Evolutionary conservation across 306 rosid genomes (phyloP).

Genomic region (Vigna unguiculata): DNA sequence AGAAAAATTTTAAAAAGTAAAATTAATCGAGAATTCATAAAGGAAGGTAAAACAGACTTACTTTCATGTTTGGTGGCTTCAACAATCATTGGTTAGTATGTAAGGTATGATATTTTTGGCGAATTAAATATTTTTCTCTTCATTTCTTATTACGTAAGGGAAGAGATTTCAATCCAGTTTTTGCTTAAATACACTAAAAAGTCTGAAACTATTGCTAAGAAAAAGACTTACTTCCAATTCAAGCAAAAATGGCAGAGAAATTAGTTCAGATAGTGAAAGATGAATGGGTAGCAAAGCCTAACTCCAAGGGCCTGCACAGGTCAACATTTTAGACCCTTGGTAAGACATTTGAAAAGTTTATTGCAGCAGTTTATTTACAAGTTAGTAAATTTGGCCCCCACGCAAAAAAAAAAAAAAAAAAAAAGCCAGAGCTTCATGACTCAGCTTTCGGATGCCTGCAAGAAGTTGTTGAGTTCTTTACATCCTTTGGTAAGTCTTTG

Average conservation of each 20-base stretch:
- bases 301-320: too few species aligned
- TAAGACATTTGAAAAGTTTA: not conserved
- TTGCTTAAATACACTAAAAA: slow-evolving; percentile 9
- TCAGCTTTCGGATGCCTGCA: slow-evolving; percentile 13
- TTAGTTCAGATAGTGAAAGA: not conserved
- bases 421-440: not conserved
- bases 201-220: slow-evolving; percentile 14
- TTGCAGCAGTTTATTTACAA: not conserved
- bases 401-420: not conserved
- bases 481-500: not conserved
- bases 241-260: slow-evolving; percentile 33
- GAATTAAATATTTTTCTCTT: too few species aligned
- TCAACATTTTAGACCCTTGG: slow-evolving; percentile 11
- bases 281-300: not conserved
- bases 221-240: slow-evolving; percentile 15
- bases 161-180: too few species aligned
- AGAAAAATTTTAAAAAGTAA: not conserved
- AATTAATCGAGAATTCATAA: not conserved
- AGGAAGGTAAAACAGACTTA: not conserved
- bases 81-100: slow-evolving; percentile 4
- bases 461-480: slow-evolving; percentile 1
- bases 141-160: too few species aligned
- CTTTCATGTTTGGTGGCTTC: not conserved
- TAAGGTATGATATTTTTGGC: not conserved
- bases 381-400: slow-evolving; percentile 32